Evolutionary conservation across 176 grass and related monocot genomes (phyloP).

Genomic region (Elymus sibiricus): DNA sequence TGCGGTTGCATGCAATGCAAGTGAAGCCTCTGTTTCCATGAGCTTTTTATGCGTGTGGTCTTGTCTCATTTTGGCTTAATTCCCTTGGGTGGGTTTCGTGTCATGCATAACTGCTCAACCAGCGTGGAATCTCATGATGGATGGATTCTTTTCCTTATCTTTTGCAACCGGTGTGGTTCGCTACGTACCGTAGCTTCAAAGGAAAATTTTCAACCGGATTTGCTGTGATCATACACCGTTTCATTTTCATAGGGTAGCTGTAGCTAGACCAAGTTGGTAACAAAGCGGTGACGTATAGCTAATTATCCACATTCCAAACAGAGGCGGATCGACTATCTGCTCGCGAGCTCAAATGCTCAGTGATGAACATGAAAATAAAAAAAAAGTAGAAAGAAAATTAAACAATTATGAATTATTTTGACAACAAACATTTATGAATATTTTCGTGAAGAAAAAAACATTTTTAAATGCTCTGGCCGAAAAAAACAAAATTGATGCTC

Average conservation of each 20-base stretch:
- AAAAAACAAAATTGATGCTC: too few relatives aligned
- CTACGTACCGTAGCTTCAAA: constrained; percentile 26
- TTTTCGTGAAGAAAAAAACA: too few relatives aligned
- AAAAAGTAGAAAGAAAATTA: too few relatives aligned
- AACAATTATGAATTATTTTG: too few relatives aligned
- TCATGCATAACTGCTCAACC: background rate
- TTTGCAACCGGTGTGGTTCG: background rate
- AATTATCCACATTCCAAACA: background rate
- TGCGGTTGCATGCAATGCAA: constrained; percentile 32
- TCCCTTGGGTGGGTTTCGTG: background rate
- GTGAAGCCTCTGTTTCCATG: constrained; percentile 2
- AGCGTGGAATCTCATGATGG: constrained; percentile 21
- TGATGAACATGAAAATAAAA: too few relatives aligned
- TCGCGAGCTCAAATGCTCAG: too few relatives aligned
- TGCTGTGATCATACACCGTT: constrained; percentile 14
- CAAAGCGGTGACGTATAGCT: background rate
- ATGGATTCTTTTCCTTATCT: background rate
- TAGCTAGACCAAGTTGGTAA: background rate
- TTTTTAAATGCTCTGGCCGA: too few relatives aligned
- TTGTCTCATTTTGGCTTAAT: background rate
- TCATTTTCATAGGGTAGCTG: background rate
- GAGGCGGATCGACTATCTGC: too few relatives aligned
- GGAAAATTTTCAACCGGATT: background rate
- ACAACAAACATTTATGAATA: too few relatives aligned
- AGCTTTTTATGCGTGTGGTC: background rate